These are phyloP conservation scores for Brassica nigra DNA, from an alignment of 345 rosid genomes.

Conservation along the genomic window DNA sequence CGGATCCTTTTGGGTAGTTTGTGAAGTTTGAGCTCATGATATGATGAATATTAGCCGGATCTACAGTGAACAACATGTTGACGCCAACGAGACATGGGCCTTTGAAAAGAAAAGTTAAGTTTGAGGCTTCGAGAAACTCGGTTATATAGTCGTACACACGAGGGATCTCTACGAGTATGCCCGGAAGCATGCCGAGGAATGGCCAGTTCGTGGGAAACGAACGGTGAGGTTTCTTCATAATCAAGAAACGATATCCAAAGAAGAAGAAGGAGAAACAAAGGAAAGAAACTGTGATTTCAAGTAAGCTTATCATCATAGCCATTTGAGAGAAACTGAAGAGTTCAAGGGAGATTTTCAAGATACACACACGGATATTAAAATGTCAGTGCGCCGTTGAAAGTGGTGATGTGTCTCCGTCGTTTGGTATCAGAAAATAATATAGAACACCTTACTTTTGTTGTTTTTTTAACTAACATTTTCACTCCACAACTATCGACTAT, in stretches of 20 bases:
- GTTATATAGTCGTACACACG: neutral
- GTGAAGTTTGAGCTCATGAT: neutral
- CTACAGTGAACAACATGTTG: neutral
- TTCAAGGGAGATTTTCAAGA: neutral
- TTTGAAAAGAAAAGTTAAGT: neutral
- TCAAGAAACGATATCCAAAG: neutral
- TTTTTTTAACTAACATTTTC: neutral
- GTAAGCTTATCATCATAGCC: conserved; percentile 21
- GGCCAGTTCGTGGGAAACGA: neutral
- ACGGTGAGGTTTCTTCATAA: neutral
- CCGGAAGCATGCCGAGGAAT: neutral
- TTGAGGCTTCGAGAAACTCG: neutral
- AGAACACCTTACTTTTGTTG: neutral
- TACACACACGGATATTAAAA: neutral
- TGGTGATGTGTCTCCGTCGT: conserved; percentile 13
- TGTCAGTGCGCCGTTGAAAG: neutral
- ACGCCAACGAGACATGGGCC: neutral
- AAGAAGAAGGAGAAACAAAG: conserved; percentile 6
- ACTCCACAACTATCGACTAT: neutral
- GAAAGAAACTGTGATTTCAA: conserved; percentile 29
- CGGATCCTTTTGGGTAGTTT: neutral
- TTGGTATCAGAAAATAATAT: neutral
- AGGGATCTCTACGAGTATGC: neutral
- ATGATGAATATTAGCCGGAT: neutral
- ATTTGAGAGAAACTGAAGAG: conserved; percentile 19